Evolutionary conservation across 495 filamentous ascomycete genomes (phyloP), one percentile per base, ranked within the genome.

Genomic region (Annulohypoxylon bovei): DNA sequence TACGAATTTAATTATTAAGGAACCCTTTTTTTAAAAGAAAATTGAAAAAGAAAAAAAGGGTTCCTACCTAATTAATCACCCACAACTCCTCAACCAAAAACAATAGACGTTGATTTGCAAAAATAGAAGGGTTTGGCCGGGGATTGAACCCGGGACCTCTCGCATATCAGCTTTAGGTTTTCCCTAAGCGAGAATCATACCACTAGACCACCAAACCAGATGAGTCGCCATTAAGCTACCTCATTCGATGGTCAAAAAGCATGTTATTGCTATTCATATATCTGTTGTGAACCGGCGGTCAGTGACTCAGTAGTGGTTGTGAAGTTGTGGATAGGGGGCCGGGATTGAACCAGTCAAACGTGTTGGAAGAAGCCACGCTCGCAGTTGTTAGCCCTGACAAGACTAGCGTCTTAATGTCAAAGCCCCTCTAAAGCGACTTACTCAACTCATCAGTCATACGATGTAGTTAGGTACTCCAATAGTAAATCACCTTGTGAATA

Each of bases 161-260:
- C 70, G 70, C 70, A 72, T 61, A 54, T 42, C 40, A 25, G 49
- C 65, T 52, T 47, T 68, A 61, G 66, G 64, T 72, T 27, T 61
- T 58, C 70, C 70, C 70, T 72, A 72, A 72, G 70, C 70, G 70
- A 72, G 70, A 68, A 72, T 72, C 70, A 68, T 72, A 72, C 70
- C 70, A 72, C 70, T 72, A 72, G 70, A 72, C 70, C 70, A 72
- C 54, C 64, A 72, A 72, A 72, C 70, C 70, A 12, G 20, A 30
- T 18, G 9, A 6, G 16, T 20, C 18, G 35, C n/a, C 2, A 44
- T 8, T 22, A 5, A 52, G 14, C 12, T 16, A 32, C n/a, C 33
- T 49, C 22, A 12, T 20, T 32, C 7, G n/a, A 33, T 53, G 49
- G 7, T 7, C 9, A 4, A 53, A 53, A 33, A 18, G 14, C 14